Conservation (phyloP, 164 flowering plant species). For the Protea cynaroides region DNA sequence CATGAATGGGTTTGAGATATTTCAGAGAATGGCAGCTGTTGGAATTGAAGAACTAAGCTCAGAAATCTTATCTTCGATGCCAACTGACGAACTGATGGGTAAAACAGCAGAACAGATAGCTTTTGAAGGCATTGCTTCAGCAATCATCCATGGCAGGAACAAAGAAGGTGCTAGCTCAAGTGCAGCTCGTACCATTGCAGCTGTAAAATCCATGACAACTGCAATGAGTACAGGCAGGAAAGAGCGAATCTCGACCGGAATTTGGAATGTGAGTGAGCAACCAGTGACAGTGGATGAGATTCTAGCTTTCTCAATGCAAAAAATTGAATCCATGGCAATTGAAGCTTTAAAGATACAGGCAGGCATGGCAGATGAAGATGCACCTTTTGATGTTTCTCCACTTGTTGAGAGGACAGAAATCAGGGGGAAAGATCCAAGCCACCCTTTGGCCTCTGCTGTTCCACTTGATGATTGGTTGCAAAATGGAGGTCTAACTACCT, state of each 20-base stretch:
- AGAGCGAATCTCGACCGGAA: conserved; percentile 72
- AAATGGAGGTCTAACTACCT: conserved; percentile 10
- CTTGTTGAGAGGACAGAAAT: conserved; percentile 13
- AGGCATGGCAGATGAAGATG: conserved; percentile 72
- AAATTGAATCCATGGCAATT: conserved; percentile 66
- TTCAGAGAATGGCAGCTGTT: conserved; percentile 60
- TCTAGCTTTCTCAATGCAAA: conserved; percentile 78
- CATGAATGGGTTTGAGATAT: conserved; percentile 54
- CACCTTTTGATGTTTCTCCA: conserved; percentile 81
- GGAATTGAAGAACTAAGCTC: conserved; percentile 64
- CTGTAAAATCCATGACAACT: conserved; percentile 58
- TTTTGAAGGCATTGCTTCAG: conserved; percentile 90
- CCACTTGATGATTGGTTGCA: conserved; percentile 66
- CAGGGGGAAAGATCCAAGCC: conserved; percentile 20
- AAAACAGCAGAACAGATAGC: conserved; percentile 92
- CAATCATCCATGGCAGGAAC: conserved; percentile 76
- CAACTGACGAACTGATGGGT: conserved; percentile 71
- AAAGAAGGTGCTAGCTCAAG: conserved; percentile 87
- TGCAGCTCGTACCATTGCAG: conserved; percentile 70
- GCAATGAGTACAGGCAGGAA: conserved; percentile 65
- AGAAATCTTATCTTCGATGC: conserved; percentile 42
- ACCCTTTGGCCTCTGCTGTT: conserved; percentile 38
- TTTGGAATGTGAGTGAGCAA: conserved; percentile 67
- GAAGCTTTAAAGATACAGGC: conserved; percentile 84
- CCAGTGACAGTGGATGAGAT: conserved; percentile 60